phyloP scores from a whole-genome alignment of 176 grass and related monocot genomes.

The Melocanna baccifera region DNA sequence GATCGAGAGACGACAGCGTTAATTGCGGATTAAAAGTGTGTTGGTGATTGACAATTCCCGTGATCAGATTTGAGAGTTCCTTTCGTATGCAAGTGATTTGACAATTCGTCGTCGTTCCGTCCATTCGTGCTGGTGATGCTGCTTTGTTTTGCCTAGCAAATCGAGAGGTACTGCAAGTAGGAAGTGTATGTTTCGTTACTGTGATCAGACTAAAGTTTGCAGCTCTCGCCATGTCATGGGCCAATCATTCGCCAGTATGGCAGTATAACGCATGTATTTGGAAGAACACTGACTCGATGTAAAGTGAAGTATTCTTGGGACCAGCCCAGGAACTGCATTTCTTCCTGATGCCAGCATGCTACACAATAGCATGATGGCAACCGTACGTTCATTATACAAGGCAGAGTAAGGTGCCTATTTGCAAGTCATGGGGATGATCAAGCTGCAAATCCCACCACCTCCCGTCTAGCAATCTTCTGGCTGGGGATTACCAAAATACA shows the following conservation, averaged over 20 bases:
- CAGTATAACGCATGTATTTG: too few species aligned
- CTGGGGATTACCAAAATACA: background rate
- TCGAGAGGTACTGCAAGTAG: background rate
- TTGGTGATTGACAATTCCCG: too few species aligned
- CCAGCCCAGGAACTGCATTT: background rate
- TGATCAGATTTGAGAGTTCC: too few species aligned
- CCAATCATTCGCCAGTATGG: too few species aligned
- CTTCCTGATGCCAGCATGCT: slow-evolving; percentile 2
- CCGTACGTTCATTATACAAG: background rate
- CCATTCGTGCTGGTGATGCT: background rate
- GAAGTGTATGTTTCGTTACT: background rate
- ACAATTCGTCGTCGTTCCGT: background rate
- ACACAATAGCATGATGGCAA: background rate
- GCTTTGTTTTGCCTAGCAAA: background rate
- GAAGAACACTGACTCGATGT: too few species aligned
- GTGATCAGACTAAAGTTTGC: background rate
- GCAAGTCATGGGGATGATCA: background rate
- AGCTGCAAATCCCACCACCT: background rate
- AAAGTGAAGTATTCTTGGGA: too few species aligned
- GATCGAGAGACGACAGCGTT: too few species aligned
- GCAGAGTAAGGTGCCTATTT: background rate
- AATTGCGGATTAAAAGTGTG: too few species aligned
- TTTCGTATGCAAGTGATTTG: too few species aligned
- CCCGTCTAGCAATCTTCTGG: background rate
- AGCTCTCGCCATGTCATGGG: background rate